Base-by-base conservation (phyloP, 202 grass and related monocot genomes). In the Alloteropsis angusta region DNA sequence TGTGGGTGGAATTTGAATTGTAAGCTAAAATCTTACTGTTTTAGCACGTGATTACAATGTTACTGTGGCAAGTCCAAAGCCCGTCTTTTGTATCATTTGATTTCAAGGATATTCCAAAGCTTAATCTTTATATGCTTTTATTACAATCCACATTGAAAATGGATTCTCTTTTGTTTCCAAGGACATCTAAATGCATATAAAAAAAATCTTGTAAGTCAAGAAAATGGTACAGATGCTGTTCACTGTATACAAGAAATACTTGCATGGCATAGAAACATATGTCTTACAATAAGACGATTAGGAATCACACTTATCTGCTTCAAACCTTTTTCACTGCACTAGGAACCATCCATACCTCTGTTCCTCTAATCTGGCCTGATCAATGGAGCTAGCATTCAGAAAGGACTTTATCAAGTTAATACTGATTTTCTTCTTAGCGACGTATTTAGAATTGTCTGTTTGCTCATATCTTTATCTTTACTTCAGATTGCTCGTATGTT, bases 401-500 rank as follows among this genome's bases (percentile, higher is more conserved):
- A 79, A 75, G 70, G 16, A 63, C 56, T 62, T 50, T 80, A n/a
- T 28, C 53, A 60, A 79, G 26, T 61, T 69, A 32, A 46, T 75
- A 17, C 68, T 83, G 4, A 52, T 50, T 62, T 41, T 55, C 16
- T 9, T 58, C 19, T 75, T 61, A 53, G 57, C 32, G 13, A 75
- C 47, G 26, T 23, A 47, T 72, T 67, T 64, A 82, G 16, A 78
- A 69, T 56, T 78, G 11, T 55, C 44, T 45, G 10, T 47, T 82
- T 75, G 61, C 25, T 74, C 39, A 19, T 43, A 4, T 56, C 74
- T 14, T 74, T 19, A 79, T 62, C 48, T 79, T 80, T 41, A 72
- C 58, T 61, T 70, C 81, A 98, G 96, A 75, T 95, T 93, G 90
- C 96, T 82, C 78, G 90, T 78, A 89, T 95, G 87, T 76, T 98